Evolutionary conservation across 106 monocot genomes (phyloP).

Genomic region (Xerophyta viscosa): DNA sequence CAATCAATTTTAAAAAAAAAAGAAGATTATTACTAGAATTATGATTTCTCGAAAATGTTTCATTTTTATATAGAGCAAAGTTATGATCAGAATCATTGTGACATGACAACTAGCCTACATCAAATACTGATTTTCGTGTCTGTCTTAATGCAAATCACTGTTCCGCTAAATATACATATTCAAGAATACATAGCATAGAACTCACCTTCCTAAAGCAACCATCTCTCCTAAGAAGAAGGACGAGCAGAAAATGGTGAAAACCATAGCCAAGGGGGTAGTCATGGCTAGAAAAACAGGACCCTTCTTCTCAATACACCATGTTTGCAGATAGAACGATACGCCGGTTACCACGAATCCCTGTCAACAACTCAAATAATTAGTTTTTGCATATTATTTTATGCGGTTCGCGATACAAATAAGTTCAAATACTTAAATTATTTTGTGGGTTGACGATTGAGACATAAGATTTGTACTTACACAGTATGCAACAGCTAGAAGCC

Average conservation of each 20-base stretch:
- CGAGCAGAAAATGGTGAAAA: constrained; percentile 35
- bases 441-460: too few relatives aligned
- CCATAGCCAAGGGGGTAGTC: constrained; percentile 30
- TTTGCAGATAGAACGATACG: constrained; percentile 24
- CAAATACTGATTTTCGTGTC: too few relatives aligned
- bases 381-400: too few relatives aligned
- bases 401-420: too few relatives aligned
- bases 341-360: constrained; percentile 42
- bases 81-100: too few relatives aligned
- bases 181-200: not conserved
- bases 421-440: too few relatives aligned
- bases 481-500: constrained; percentile 30
- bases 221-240: constrained; percentile 37
- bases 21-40: too few relatives aligned
- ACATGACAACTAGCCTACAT: too few relatives aligned
- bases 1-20: constrained; percentile 3
- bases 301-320: constrained; percentile 39
- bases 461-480: constrained; percentile 10
- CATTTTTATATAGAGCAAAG: too few relatives aligned
- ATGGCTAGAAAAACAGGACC: constrained; percentile 52
- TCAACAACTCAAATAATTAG: not conserved
- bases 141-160: too few relatives aligned
- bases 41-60: too few relatives aligned
- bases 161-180: too few relatives aligned
- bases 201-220: not conserved